Evolutionary conservation across 495 filamentous ascomycete genomes (phyloP), one percentile per base, ranked within the genome.

Genomic region (Penicillium verhagenii): DNA sequence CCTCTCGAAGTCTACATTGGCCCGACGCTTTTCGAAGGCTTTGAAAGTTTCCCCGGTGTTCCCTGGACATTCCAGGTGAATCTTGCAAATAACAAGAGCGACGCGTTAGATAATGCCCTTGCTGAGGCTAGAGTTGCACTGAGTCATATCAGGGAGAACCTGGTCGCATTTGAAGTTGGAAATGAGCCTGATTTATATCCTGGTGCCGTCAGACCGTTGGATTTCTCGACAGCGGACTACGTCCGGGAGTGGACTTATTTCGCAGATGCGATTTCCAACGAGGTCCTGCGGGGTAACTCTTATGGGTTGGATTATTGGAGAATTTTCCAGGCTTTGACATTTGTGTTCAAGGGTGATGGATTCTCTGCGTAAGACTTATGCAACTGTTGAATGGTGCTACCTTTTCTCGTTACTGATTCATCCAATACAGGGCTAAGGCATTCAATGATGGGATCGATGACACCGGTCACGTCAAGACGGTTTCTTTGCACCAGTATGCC

Each of bases 31-130:
- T 60, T 60, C 26, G 57, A 60, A 45, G 57, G 57, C 1, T 52
- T 60, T 19, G 57, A 60, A 14, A 60, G 50, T 45, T 60, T 60
- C n/a, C 53, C 52, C 25, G 44, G 45, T 3, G 51, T 48, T n/a
- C 57, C 52, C 19, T 60, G 57, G 57, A 60, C 57, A 4, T 60
- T 60, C 18, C 52, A 55, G 20, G 57, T 60, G 10, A 60, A 60
- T 20, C 47, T 60, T 16, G 57, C 57, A n/a, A 60, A 60, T 20
- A 60, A 60, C 48, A 55, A 56, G 28, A 55, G 43, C 35, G 38
- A 52, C 20, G 52, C 42, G 0, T 21, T 60, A 10, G 57, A 60
- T n/a, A 55, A 60, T 38, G 57, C 57, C 0, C 23, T 60, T 18
- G 43, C 57, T 0, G 57, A 60, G 13, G 57, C 57, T 9, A 20